Conservation (phyloP, 768 basidiomycete species). For the Agaricus subrufescens region DNA sequence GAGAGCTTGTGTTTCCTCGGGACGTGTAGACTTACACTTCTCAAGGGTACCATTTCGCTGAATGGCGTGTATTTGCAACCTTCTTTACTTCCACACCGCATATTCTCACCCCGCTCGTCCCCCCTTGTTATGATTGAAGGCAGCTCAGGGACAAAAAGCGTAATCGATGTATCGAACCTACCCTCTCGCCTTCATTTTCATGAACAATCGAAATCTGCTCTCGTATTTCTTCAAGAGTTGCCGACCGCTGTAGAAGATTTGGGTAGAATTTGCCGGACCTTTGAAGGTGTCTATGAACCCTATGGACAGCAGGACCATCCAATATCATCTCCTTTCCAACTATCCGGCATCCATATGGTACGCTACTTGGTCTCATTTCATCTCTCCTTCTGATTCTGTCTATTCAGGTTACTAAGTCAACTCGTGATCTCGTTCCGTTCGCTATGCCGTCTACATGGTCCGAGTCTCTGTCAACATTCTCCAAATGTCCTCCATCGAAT, state of each 20-base stretch:
- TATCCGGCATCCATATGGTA: background rate
- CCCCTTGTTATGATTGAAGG: conserved; percentile 55
- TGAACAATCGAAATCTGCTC: conserved; percentile 17
- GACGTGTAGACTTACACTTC: conserved; percentile 51
- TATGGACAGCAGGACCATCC: background rate
- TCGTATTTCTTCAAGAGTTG: conserved; percentile 56
- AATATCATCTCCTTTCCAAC: background rate
- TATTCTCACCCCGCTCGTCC: conserved; percentile 79
- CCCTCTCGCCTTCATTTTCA: conserved; percentile 11
- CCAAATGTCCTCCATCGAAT: conserved; percentile 15
- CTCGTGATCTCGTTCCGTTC: background rate
- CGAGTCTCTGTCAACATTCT: conserved; percentile 44
- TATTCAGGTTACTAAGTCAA: background rate
- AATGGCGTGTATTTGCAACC: conserved; percentile 48
- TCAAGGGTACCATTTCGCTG: conserved; percentile 57
- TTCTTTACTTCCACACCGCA: conserved; percentile 35
- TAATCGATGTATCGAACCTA: background rate
- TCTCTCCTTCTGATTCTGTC: background rate
- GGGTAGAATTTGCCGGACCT: conserved; percentile 26
- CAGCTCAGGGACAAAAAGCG: conserved; percentile 1
- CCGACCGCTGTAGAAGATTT: conserved; percentile 63
- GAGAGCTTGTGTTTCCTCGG: conserved; percentile 71
- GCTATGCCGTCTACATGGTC: background rate
- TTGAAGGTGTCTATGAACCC: background rate
- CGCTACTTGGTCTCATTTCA: background rate